phyloP scores from a whole-genome alignment of 768 basidiomycete genomes.

The Mycena belliarum region DNA sequence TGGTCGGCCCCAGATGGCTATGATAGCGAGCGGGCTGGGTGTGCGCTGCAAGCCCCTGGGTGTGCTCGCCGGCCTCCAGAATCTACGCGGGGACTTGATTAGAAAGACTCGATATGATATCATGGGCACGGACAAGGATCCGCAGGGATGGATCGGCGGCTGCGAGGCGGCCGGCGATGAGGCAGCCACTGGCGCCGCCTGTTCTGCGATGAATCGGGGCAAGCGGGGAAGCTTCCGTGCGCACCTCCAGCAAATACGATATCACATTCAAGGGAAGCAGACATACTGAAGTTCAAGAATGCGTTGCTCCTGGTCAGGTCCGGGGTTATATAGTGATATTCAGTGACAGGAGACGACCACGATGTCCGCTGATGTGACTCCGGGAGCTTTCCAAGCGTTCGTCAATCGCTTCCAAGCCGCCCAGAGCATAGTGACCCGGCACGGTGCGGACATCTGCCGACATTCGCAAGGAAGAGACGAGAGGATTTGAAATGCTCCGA shows the following conservation, averaged over 20 bases:
- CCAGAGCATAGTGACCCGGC: too few relatives aligned
- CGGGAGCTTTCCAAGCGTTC: too few relatives aligned
- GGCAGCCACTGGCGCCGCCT: slow-evolving; percentile 39
- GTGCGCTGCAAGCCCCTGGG: slow-evolving; percentile 35
- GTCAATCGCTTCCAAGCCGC: too few relatives aligned
- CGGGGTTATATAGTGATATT: too few relatives aligned
- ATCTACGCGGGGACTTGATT: slow-evolving; percentile 26
- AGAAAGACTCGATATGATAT: too few relatives aligned
- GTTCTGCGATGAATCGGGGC: slow-evolving; percentile 22
- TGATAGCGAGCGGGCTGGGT: slow-evolving; percentile 42
- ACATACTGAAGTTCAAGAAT: not conserved
- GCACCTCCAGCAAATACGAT: slow-evolving; percentile 36
- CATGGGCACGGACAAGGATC: slow-evolving; percentile 33
- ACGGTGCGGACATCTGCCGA: too few relatives aligned
- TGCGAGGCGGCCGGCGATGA: slow-evolving; percentile 40
- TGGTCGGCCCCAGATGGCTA: slow-evolving; percentile 33
- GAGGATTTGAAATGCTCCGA: too few relatives aligned
- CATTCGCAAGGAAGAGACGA: too few relatives aligned
- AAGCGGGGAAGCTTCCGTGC: too few relatives aligned
- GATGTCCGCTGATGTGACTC: too few relatives aligned
- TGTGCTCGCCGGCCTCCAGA: slow-evolving; percentile 44
- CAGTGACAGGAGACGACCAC: too few relatives aligned
- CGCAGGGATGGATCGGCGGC: slow-evolving; percentile 37
- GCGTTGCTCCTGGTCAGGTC: too few relatives aligned
- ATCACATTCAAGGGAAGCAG: slow-evolving; percentile 19